These are phyloP conservation scores for Taxawa tesnikishii DNA, from an alignment of 2,329 filamentous ascomycete genomes.

Conservation along the genomic window DNA sequence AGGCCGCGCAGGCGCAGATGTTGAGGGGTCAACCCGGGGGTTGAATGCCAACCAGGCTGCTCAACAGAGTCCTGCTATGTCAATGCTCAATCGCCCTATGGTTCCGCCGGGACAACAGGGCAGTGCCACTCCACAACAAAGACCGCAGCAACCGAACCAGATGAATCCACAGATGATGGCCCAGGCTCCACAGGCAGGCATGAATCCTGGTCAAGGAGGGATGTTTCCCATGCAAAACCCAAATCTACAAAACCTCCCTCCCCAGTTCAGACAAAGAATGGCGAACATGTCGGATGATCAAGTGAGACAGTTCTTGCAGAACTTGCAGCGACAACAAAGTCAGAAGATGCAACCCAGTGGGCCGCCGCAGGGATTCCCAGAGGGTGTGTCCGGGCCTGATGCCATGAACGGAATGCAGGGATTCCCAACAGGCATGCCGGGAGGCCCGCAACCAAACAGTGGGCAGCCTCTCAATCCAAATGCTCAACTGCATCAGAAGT, in stretches of 20 bases:
- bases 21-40: constrained; percentile 34
- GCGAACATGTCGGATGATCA: constrained; percentile 3
- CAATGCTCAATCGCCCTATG: constrained; percentile 36
- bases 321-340: constrained; percentile 9
- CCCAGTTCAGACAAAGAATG: constrained; percentile 4
- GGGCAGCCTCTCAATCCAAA: constrained; percentile 4
- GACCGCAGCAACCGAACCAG: constrained; percentile 12
- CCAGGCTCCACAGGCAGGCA: constrained; percentile 5
- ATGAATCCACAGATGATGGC: constrained; percentile 9
- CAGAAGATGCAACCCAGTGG: constrained; percentile 2
- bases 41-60: constrained; percentile 28
- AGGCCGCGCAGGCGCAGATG: constrained; percentile 30
- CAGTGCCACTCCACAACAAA: constrained; percentile 19
- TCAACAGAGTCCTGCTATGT: constrained; percentile 34
- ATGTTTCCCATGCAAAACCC: constrained; percentile 4
- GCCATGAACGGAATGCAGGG: constrained; percentile 8
- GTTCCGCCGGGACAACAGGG: constrained; percentile 29
- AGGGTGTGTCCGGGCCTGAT: constrained; percentile 6
- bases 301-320: constrained; percentile 1
- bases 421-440: constrained; percentile 6
- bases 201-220: constrained; percentile 5
- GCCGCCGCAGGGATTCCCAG: constrained; percentile 8
- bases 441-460: constrained; percentile 7
- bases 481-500: constrained; percentile 5
- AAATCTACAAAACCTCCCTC: constrained; percentile 5